These are phyloP conservation scores for Botrytis sinoallii DNA, from an alignment of 2,329 filamentous ascomycete genomes.

Conservation along the genomic window DNA sequence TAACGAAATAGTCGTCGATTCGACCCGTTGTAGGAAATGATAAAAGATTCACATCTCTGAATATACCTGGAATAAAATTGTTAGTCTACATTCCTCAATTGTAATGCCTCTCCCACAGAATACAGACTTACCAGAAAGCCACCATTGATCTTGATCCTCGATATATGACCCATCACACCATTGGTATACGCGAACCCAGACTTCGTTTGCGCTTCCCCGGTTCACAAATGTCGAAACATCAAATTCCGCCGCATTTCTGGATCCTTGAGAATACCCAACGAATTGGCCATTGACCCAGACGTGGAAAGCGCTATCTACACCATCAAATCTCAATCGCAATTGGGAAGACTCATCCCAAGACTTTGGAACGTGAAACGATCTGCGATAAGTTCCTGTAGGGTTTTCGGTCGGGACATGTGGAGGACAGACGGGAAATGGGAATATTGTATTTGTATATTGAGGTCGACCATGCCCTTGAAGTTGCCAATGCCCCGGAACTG, in stretches of 20 bases:
- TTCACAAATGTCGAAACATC: constrained; percentile 56
- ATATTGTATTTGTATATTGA: constrained; percentile 64
- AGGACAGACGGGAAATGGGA: constrained; percentile 62
- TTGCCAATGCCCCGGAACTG: constrained; percentile 68
- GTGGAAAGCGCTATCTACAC: constrained; percentile 69
- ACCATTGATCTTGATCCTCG: constrained; percentile 67
- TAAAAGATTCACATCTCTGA: constrained; percentile 62
- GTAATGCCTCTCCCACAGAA: not conserved
- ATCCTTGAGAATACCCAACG: constrained; percentile 67
- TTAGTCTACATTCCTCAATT: not conserved
- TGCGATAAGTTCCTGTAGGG: constrained; percentile 52
- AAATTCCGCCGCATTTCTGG: constrained; percentile 66
- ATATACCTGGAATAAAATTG: constrained; percentile 48
- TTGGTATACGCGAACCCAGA: constrained; percentile 67
- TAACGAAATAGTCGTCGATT: constrained; percentile 58
- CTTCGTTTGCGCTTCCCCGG: constrained; percentile 47
- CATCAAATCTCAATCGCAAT: constrained; percentile 65
- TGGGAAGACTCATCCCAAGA: constrained; percentile 44
- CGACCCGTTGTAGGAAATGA: constrained; percentile 50
- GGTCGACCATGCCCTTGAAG: constrained; percentile 63
- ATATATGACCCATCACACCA: constrained; percentile 68
- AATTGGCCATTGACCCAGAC: constrained; percentile 63
- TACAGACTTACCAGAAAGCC: constrained; percentile 51
- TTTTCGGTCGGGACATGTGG: constrained; percentile 55
- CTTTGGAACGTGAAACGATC: constrained; percentile 47